phyloP scores from a whole-genome alignment of 345 rosid genomes.

The Litchi chinensis region DNA sequence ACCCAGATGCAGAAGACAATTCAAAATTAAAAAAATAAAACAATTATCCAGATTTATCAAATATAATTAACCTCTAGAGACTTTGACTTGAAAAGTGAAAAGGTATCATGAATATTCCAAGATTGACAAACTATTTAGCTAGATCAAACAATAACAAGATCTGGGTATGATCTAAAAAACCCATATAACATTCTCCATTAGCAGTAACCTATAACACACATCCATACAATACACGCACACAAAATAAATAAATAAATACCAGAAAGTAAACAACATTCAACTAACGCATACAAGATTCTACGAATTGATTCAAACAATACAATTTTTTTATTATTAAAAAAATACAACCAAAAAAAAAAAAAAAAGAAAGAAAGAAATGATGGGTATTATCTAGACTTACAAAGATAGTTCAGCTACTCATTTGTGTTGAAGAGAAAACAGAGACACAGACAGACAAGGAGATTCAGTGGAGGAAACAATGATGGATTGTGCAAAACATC shows the following conservation, averaged over 20 bases:
- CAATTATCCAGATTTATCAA: slow-evolving; percentile 4
- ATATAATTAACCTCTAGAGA: slow-evolving; percentile 10
- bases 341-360: not conserved
- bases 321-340: not conserved
- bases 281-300: not conserved
- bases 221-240: slow-evolving; percentile 12
- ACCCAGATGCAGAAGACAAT: slow-evolving; percentile 24
- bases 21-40: slow-evolving; percentile 15
- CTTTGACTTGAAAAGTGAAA: slow-evolving; percentile 23
- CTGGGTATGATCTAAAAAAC: slow-evolving; percentile 40
- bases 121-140: slow-evolving; percentile 27
- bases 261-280: not conserved
- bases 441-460: not conserved
- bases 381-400: slow-evolving; percentile 25
- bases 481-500: slow-evolving; percentile 18
- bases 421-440: slow-evolving; percentile 10
- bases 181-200: slow-evolving; percentile 27
- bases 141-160: slow-evolving; percentile 42
- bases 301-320: not conserved
- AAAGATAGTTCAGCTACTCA: slow-evolving; percentile 26
- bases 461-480: slow-evolving; percentile 10
- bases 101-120: not conserved
- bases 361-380: not conserved
- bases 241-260: not conserved
- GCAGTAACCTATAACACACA: slow-evolving; percentile 24